Evolutionary conservation across 495 filamentous ascomycete genomes (phyloP).

Genomic region (Podospora fimiseda): DNA sequence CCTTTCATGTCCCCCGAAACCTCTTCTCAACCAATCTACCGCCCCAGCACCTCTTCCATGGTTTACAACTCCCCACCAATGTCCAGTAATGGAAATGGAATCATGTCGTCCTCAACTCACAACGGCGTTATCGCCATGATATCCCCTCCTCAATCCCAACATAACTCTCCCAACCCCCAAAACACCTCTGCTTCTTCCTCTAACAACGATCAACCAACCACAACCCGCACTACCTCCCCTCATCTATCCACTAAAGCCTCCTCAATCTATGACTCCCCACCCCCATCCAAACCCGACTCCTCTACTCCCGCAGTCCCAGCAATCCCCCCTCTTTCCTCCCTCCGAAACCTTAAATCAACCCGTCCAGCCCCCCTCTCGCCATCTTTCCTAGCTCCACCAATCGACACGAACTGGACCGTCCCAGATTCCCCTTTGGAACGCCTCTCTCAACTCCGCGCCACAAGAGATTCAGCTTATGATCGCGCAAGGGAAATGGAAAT

Average conservation of each 20-base stretch:
- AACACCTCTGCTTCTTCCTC: background rate
- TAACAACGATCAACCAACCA: conserved; percentile 3
- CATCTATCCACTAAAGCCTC: conserved; percentile 12
- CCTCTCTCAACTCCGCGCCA: conserved; percentile 16
- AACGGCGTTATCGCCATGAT: background rate
- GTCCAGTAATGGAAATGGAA: background rate
- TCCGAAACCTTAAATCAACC: background rate
- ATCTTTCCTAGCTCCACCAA: conserved; percentile 1
- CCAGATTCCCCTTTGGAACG: conserved; percentile 14
- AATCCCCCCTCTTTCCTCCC: conserved; percentile 4
- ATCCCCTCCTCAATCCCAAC: background rate
- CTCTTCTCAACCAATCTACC: conserved; percentile 1
- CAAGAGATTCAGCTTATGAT: conserved; percentile 19
- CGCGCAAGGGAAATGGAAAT: conserved; percentile 20
- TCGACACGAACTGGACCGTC: conserved; percentile 8
- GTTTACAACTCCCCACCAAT: conserved; percentile 11
- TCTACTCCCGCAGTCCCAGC: conserved; percentile 3
- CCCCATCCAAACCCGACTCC: background rate
- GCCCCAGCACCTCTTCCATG: background rate
- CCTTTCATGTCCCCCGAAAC: conserved; percentile 12
- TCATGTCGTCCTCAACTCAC: too few relatives aligned
- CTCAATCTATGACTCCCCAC: conserved; percentile 10
- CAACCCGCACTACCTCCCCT: conserved; percentile 1
- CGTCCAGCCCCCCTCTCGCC: background rate
- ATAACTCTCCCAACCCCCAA: background rate